These are phyloP conservation scores for Fragaria iinumae DNA, from an alignment of 306 rosid genomes.

Conservation along the genomic window DNA sequence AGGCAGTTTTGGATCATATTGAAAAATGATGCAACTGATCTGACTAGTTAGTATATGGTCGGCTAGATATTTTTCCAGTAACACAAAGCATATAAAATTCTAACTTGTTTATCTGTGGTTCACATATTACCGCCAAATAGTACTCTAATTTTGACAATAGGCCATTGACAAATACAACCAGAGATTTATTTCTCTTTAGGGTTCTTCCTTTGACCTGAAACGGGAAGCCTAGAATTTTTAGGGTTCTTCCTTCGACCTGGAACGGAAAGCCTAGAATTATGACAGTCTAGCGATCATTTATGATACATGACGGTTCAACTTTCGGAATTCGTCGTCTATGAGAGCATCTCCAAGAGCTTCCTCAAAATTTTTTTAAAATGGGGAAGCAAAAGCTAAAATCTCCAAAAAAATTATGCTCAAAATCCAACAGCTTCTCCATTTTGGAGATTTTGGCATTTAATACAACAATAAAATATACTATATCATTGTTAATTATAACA, in stretches of 20 bases:
- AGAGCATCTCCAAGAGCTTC: too few relatives aligned
- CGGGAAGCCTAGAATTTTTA: background rate
- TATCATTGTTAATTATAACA: too few relatives aligned
- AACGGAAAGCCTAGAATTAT: background rate
- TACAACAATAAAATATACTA: too few relatives aligned
- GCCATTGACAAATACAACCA: background rate
- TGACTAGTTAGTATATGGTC: background rate
- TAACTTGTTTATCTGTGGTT: background rate
- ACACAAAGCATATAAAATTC: too few relatives aligned
- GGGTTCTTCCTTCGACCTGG: background rate
- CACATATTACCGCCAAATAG: background rate
- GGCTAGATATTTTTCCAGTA: slow-evolving; percentile 4
- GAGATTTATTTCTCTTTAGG: background rate
- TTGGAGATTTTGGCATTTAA: too few relatives aligned
- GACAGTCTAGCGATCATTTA: background rate
- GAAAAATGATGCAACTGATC: background rate
- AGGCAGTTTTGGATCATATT: background rate
- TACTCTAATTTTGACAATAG: background rate
- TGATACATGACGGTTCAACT: background rate
- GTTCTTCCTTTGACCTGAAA: background rate
- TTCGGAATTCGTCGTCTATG: background rate
- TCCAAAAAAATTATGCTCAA: too few relatives aligned
- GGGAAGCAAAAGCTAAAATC: too few relatives aligned
- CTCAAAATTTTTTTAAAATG: too few relatives aligned
- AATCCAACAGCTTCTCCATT: too few relatives aligned